phyloP scores from a whole-genome alignment of 2,329 filamentous ascomycete genomes.

The Aureobasidium sp. region DNA sequence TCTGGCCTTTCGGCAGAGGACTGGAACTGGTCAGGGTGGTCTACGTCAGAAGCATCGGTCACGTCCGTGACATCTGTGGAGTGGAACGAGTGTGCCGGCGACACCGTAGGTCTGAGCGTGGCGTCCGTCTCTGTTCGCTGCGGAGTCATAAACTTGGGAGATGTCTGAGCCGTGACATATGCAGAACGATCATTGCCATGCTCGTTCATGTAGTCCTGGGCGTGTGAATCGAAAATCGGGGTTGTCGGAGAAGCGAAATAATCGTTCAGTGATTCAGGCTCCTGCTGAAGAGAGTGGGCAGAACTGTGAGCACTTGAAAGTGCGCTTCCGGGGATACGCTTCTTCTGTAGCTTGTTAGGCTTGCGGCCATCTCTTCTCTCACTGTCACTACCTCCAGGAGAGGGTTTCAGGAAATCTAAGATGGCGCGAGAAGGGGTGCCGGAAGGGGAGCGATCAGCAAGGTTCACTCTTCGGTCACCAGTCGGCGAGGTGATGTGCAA shows the following conservation, averaged over 20 bases:
- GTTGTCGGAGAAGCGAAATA: constrained; percentile 27
- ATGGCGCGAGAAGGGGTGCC: constrained; percentile 35
- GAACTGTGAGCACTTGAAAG: constrained; percentile 91
- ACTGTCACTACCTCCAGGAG: constrained; percentile 51
- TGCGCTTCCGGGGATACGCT: constrained; percentile 65
- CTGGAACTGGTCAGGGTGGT: constrained; percentile 58
- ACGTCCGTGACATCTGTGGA: constrained; percentile 70
- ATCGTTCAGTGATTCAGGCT: constrained; percentile 25
- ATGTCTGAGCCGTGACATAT: constrained; percentile 31
- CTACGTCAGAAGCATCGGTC: constrained; percentile 69
- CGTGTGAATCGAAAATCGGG: constrained; percentile 21
- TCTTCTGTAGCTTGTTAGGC: constrained; percentile 90
- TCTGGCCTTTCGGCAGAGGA: constrained; percentile 51
- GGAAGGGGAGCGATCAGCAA: constrained; percentile 24
- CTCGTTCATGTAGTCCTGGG: constrained; percentile 18
- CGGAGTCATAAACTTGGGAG: constrained; percentile 53
- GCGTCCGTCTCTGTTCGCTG: constrained; percentile 57
- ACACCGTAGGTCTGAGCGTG: constrained; percentile 59
- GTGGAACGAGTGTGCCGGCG: constrained; percentile 69
- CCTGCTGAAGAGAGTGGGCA: constrained; percentile 54
- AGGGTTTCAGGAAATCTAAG: constrained; percentile 63
- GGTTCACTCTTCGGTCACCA: constrained; percentile 19
- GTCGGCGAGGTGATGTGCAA: constrained; percentile 16
- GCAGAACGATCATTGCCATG: constrained; percentile 34
- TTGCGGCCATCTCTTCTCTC: constrained; percentile 56